Conservation (phyloP, 805 yeast species). For the Zygosaccharomyces gambellarensis region DNA sequence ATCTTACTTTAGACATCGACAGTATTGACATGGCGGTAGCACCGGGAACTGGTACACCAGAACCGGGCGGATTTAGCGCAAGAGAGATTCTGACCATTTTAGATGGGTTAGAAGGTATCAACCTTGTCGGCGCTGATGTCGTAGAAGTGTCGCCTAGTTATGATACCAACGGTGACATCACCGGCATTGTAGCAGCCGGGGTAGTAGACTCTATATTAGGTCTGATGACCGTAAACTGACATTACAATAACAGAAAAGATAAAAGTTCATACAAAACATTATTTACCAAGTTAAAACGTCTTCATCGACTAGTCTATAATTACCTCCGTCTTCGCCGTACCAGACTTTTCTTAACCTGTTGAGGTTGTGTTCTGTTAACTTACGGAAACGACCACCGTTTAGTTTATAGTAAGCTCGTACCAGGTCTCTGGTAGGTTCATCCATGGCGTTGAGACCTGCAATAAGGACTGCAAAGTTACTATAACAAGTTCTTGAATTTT, state of each 20-base stretch:
- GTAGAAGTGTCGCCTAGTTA: constrained; percentile 66
- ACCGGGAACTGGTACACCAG: constrained; percentile 69
- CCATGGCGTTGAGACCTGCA: constrained; percentile 36
- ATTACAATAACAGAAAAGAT: not conserved
- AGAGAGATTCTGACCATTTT: constrained; percentile 53
- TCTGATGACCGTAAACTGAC: constrained; percentile 37
- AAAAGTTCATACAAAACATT: not conserved
- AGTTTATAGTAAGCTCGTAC: constrained; percentile 31
- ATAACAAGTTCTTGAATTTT: constrained; percentile 34
- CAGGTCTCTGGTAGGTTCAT: constrained; percentile 31
- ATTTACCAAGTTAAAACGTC: constrained; percentile 35
- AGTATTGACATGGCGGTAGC: constrained; percentile 60
- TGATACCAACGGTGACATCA: constrained; percentile 53
- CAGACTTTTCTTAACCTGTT: constrained; percentile 34
- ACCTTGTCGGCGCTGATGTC: constrained; percentile 61
- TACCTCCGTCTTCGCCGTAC: constrained; percentile 28
- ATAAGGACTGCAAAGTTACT: constrained; percentile 35
- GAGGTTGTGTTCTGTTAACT: constrained; percentile 34
- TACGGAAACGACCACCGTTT: constrained; percentile 30
- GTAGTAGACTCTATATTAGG: constrained; percentile 48
- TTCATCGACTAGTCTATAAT: constrained; percentile 31
- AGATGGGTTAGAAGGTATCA: constrained; percentile 52
- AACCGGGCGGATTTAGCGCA: constrained; percentile 60
- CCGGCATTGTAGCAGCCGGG: constrained; percentile 58
- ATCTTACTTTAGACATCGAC: constrained; percentile 48